Percentiles rank a stretch among this genome's conserved stretches.
phyloP scores from a whole-genome alignment of 805 yeast species.

The Saccharomycopsis sp. region DNA sequence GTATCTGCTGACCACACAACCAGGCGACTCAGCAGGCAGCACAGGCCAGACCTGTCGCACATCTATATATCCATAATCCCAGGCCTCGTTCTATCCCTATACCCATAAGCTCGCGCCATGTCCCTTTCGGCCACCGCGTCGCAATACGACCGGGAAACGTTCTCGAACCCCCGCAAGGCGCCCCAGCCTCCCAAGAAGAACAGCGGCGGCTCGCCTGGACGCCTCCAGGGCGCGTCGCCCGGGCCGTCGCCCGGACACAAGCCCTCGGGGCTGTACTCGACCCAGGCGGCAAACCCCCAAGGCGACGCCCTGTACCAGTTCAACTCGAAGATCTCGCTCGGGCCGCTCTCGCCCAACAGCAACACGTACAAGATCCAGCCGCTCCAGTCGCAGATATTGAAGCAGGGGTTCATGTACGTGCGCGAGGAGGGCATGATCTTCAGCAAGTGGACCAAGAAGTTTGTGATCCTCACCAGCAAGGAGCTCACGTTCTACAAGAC shows the following conservation, averaged over 20 bases:
- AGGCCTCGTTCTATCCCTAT: too few species aligned
- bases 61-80: too few species aligned
- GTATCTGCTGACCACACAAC: too few species aligned
- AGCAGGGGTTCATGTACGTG: constrained; percentile 20
- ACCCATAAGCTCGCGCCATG: too few species aligned
- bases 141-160: constrained; percentile 17
- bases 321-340: constrained; percentile 17
- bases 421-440: constrained; percentile 21
- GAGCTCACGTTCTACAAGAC: constrained; percentile 20
- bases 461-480: constrained; percentile 16
- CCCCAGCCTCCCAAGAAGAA: constrained; percentile 20
- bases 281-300: neutral
- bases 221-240: neutral
- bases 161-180: constrained; percentile 19
- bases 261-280: neutral
- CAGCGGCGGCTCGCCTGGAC: constrained; percentile 9
- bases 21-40: too few species aligned
- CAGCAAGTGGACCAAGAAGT: constrained; percentile 21
- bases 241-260: constrained; percentile 1
- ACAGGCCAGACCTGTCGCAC: too few species aligned
- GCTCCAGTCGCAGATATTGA: constrained; percentile 16
- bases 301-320: constrained; percentile 15
- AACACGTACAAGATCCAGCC: constrained; percentile 21
- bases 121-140: constrained; percentile 17
- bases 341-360: constrained; percentile 20